Percentiles rank a stretch among this genome's conserved stretches.
Conservation (phyloP, 352 stramenopile genomes). For the Phytophthora parvispora region DNA sequence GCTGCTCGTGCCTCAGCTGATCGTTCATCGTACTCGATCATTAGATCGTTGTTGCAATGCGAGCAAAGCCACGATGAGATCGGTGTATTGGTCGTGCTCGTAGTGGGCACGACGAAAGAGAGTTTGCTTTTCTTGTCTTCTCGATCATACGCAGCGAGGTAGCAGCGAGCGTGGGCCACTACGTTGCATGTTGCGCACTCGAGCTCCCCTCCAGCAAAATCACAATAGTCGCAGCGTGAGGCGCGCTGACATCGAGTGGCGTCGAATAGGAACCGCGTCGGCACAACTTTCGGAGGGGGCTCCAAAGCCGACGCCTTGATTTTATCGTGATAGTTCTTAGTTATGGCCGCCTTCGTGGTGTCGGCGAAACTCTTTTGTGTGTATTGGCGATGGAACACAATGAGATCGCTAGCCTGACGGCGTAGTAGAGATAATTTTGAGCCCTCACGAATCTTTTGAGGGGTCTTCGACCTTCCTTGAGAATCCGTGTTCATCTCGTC, state of each 20-base stretch:
- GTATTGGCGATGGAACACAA: slow-evolving; percentile 5
- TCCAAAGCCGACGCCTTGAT: slow-evolving; percentile 16
- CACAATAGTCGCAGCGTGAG: slow-evolving; percentile 74
- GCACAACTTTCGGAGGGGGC: slow-evolving; percentile 31
- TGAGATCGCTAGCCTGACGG: slow-evolving; percentile 28
- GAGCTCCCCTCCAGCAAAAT: slow-evolving; percentile 65
- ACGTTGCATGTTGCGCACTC: slow-evolving; percentile 77
- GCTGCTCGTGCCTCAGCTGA: slow-evolving; percentile 45
- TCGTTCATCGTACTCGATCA: slow-evolving; percentile 69
- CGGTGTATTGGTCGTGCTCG: slow-evolving; percentile 9
- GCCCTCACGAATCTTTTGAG: background rate
- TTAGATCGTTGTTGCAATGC: slow-evolving; percentile 57
- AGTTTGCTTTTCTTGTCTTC: slow-evolving; percentile 52
- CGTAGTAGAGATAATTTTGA: slow-evolving; percentile 8
- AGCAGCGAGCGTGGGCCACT: slow-evolving; percentile 70
- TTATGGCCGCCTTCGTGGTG: slow-evolving; percentile 11
- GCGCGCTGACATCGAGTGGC: slow-evolving; percentile 41
- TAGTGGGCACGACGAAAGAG: slow-evolving; percentile 59
- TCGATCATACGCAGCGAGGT: slow-evolving; percentile 48
- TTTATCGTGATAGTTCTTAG: slow-evolving; percentile 7
- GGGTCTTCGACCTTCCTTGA: background rate
- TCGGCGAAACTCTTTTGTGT: slow-evolving; percentile 16
- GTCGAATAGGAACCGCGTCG: slow-evolving; percentile 66
- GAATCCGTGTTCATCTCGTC: slow-evolving; percentile 39
- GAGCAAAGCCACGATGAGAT: slow-evolving; percentile 70